Base-by-base conservation (phyloP, 2,329 filamentous ascomycete genomes). In the Xylaria multiplex region DNA sequence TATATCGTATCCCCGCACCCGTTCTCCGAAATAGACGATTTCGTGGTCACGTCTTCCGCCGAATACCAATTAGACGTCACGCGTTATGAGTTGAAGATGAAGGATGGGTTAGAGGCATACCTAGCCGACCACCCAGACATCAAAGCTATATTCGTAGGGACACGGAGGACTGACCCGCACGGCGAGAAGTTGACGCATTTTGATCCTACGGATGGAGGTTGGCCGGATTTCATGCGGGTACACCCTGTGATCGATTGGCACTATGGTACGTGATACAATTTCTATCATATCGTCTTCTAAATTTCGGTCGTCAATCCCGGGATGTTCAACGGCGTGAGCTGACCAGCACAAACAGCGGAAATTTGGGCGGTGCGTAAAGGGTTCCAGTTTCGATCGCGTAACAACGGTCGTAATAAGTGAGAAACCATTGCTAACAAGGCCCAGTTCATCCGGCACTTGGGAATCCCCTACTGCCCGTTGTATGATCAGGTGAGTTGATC, bases 221-320 rank as follows among this genome's bases (percentile, higher is more conserved):
- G 96, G 96, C 96, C 96, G 42, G 82, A 85, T 49, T 97, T 98
- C 75, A 94, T 98, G 90, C 88, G 96, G 65, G 85, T 98, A 66
- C 93, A 99, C 79, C 95, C 96, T 0, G 92, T 99, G 9, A 94
- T 99, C 75, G 96, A 99, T 79, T 99, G 96, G 96, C 93, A 96
- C 78, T 97, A 97, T 59, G 65, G 69, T 71, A 65, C 14, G 69
- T 68, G 22, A 16, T n/a, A 24, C 2, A 11, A 45, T 6, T 11
- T 8, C 48, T 5, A 7, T 13, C 2, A 13, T 14, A 11, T 40
- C 11, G 13, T 40, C 9, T 40, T 40, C 37, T 19, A 32, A 27
- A 14, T 43, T 49, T 45, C 16, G 22, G 55, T 27, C 19, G 27
- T 32, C 27, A 54, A 13, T 32, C 13, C 5, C 45, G 13, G n/a